Evolutionary conservation across 306 rosid species (phyloP), one percentile per base, ranked within the genome.

Genomic region (Aeschynomene evenia): DNA sequence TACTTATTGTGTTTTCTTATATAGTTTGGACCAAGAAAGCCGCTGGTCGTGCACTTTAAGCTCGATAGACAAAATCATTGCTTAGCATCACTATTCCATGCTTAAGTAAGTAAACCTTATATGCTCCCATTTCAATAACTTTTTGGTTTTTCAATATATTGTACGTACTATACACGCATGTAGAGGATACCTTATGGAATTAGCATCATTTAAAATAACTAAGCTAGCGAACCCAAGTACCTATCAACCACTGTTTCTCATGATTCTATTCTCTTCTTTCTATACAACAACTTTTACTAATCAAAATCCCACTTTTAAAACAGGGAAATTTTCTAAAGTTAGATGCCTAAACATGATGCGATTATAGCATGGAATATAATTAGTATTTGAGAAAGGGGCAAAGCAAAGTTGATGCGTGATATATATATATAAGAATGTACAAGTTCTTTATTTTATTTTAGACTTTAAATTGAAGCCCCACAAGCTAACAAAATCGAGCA

Each of bases 1-100:
- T n/a, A 46, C 63, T 29, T 51, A 53, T 21, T 66, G 49, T 68
- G 63, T 72, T 63, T 64, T 52, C 43, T 20, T 45, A n/a, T 70
- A n/a, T n/a, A n/a, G n/a, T 77, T 77, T 70, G 58, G 70, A 77
- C 74, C 59, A 50, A 22, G 22, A 74, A 82, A 77, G 71, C 4
- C 39, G 37, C 26, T 48, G 37, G 34, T 48, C 51, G 16, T 58
- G 26, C 49, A 58, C 60, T 26, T 66, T 61, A 53, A 67, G 7
- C 54, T 68, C 57, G 21, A 58, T 9, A 34, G 75, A 78, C 86
- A 78, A 43, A 78, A 82, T 82, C 75, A 82, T 82, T 78, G 60
- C 75, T 34, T 75, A 66, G 40, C 66, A 64, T 28, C 54, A 64
- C 66, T 31, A 11, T 73, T 69, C 62, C 85, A 63, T 46, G 72